phyloP scores from a whole-genome alignment of 2,329 filamentous ascomycete species.

The Dactylellina drechsleri region DNA sequence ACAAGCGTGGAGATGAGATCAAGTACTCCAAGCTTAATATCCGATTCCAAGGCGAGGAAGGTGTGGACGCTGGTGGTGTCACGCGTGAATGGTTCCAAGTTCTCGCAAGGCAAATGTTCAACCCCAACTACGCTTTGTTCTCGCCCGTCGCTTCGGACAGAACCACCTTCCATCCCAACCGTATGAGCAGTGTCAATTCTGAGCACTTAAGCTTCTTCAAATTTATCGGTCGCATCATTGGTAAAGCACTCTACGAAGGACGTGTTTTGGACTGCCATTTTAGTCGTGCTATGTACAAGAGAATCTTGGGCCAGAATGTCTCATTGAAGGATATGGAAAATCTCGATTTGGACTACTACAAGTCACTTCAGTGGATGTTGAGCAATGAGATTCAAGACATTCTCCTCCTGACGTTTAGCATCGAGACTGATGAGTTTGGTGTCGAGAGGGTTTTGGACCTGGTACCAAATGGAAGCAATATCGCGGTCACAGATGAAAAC shows the following conservation, averaged over 20 bases:
- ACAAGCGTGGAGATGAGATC: conserved; percentile 95
- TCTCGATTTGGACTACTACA: conserved; percentile 98
- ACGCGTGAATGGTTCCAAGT: conserved; percentile 99
- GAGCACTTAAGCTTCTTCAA: conserved; percentile 99
- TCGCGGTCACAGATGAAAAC: conserved; percentile 95
- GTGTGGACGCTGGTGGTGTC: conserved; percentile 96
- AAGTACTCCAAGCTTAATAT: conserved; percentile 99
- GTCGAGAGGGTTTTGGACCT: conserved; percentile 88
- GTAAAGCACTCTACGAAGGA: conserved; percentile 95
- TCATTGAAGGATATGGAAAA: conserved; percentile 99
- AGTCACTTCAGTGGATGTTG: conserved; percentile 97
- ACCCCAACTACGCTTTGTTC: conserved; percentile 96
- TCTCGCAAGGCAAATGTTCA: conserved; percentile 97
- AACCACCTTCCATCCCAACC: conserved; percentile 98
- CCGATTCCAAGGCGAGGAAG: conserved; percentile 95
- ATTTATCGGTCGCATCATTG: conserved; percentile 97
- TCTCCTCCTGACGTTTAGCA: conserved; percentile 93
- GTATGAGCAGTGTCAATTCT: conserved; percentile 89
- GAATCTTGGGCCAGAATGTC: conserved; percentile 91
- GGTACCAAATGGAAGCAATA: conserved; percentile 85
- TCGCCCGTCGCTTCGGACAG: conserved; percentile 95
- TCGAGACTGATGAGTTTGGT: conserved; percentile 93
- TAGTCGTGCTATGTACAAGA: conserved; percentile 97
- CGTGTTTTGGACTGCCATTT: conserved; percentile 98
- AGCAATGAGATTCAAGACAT: conserved; percentile 99